Evolutionary conservation across 2,329 filamentous ascomycete species (phyloP), one percentile per base, ranked within the genome.

Genomic region (Apiospora koreana): DNA sequence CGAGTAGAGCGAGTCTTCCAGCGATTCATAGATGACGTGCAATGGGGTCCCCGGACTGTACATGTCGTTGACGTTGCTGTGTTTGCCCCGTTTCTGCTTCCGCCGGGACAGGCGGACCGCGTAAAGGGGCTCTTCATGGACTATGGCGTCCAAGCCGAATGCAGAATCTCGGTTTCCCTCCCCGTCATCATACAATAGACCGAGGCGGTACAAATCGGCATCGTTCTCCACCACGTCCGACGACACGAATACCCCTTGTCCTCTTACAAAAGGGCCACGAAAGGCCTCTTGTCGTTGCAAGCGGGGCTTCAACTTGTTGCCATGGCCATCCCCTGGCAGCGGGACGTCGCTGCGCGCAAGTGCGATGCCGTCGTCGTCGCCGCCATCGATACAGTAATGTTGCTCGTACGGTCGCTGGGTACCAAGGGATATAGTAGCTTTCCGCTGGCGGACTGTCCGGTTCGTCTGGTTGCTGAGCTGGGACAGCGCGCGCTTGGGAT

Each of bases 281-380:
- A 78, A 78, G 10, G 77, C 76, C 38, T 75, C 77, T 54, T 78
- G 74, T 10, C 76, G 76, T 50, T 74, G 65, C 21, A 78, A 73
- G 25, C 73, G 70, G 1, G 77, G 76, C 8, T 12, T 58, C 6
- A 76, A 74, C 28, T n/a, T 35, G 50, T 65, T 72, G 67, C 69
- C 64, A 35, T 35, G 8, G n/a, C 35, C 65, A 50, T 62, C 54
- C 21, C 73, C 69, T 5, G 76, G 75, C 14, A 77, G 42, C 1
- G 66, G 18, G 50, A 76, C 46, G 23, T 67, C 72, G 9, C 70
- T 70, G 41, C 75, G 73, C 21, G 72, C 72, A 18, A 62, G 54
- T 8, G 31, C 10, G 31, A 62, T 10, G 21, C 8, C 31, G 21
- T 62, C 54, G 7, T 62, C 54, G 31, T n/a, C 31, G 31, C 28